A percentile compares a stretch with the other conserved stretches of the same genome.
phyloP scores from a whole-genome alignment of 345 rosid species.

The Triadica sebifera region DNA sequence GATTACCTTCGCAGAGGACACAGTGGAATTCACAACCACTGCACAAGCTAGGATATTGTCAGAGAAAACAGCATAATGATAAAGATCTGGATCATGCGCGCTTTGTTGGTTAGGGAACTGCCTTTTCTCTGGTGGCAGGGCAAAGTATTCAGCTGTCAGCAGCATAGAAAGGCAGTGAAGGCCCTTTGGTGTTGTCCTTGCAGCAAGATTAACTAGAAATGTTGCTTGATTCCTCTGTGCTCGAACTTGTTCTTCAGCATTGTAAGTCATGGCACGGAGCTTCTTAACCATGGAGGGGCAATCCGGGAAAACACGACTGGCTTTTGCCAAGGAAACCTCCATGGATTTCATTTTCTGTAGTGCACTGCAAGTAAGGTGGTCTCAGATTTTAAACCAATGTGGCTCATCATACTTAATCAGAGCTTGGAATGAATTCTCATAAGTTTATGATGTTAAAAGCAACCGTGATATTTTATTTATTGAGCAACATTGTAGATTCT shows the following conservation, averaged over 20 bases:
- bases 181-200: conserved; percentile 33
- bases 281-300: conserved; percentile 64
- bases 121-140: conserved; percentile 62
- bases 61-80: conserved; percentile 28
- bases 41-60: conserved; percentile 32
- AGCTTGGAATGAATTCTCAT: not conserved
- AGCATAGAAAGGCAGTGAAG: conserved; percentile 31
- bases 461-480: not conserved
- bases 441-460: not conserved
- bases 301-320: conserved; percentile 52
- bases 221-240: conserved; percentile 62
- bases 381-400: conserved; percentile 20
- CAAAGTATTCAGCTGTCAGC: conserved; percentile 31
- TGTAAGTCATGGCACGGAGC: conserved; percentile 71
- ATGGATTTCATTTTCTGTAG: conserved; percentile 59
- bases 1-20: conserved; percentile 58
- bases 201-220: conserved; percentile 47
- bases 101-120: conserved; percentile 61
- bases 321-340: conserved; percentile 58
- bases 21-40: conserved; percentile 34
- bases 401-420: not conserved
- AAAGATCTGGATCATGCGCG: conserved; percentile 42
- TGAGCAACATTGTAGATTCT: not conserved
- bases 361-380: conserved; percentile 48
- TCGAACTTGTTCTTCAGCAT: conserved; percentile 71